Evolutionary conservation across 768 basidiomycete species (phyloP).

Genomic region (Podaxis pistillaris): DNA sequence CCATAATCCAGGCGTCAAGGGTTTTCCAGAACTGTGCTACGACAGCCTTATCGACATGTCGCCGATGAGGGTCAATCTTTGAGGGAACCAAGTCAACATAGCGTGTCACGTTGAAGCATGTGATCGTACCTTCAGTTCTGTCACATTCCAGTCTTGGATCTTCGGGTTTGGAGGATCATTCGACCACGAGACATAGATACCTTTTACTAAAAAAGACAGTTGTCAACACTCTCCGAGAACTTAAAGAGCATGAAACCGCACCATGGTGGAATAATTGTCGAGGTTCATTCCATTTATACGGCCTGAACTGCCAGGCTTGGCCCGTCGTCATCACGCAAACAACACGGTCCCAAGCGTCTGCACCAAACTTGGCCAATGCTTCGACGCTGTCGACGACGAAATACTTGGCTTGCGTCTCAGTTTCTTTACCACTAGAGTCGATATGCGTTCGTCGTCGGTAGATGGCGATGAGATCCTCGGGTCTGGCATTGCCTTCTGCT

Average conservation of each 20-base stretch:
- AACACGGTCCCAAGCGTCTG: constrained; percentile 95
- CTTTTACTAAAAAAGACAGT: constrained; percentile 65
- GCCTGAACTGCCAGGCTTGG: constrained; percentile 96
- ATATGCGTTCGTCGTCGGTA: constrained; percentile 79
- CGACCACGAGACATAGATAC: constrained; percentile 92
- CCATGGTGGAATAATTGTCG: constrained; percentile 91
- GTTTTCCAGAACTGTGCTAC: constrained; percentile 97
- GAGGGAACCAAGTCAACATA: not conserved
- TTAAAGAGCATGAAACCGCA: constrained; percentile 25
- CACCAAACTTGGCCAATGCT: constrained; percentile 86
- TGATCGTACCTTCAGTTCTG: constrained; percentile 76
- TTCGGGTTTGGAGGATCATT: constrained; percentile 87
- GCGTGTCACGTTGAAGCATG: not conserved
- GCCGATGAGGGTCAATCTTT: constrained; percentile 85
- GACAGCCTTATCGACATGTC: constrained; percentile 92
- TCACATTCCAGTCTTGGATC: constrained; percentile 97
- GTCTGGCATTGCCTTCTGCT: constrained; percentile 66
- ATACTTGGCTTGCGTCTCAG: constrained; percentile 59
- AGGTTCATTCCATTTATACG: constrained; percentile 97
- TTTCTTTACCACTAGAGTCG: constrained; percentile 63
- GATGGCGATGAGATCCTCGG: constrained; percentile 86
- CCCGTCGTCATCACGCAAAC: constrained; percentile 98
- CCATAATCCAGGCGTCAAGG: constrained; percentile 80
- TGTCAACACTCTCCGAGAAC: not conserved
- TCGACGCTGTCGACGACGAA: constrained; percentile 92